phyloP scores from a whole-genome alignment of 208 protist genomes.

The Porcisia deanei region DNA sequence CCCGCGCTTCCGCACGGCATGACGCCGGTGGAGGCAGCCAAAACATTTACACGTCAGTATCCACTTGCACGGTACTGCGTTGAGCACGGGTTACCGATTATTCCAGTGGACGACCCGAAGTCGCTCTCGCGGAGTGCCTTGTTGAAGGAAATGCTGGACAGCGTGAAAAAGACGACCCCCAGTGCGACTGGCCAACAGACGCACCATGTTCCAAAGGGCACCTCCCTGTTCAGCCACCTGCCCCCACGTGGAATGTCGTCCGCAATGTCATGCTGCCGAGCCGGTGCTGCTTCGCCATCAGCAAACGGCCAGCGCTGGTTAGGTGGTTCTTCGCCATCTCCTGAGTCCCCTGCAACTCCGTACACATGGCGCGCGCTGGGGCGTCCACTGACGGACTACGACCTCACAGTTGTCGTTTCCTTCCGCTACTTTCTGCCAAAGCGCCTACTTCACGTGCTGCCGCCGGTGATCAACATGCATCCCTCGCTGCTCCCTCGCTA shows the following conservation, averaged over 20 bases:
- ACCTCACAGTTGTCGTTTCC: slow-evolving; percentile 83
- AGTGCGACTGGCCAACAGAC: background rate
- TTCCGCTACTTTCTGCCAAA: slow-evolving; percentile 88
- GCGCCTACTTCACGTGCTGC: slow-evolving; percentile 55
- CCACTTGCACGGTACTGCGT: slow-evolving; percentile 77
- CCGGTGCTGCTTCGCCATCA: background rate
- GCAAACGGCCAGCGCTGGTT: background rate
- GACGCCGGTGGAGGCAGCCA: slow-evolving; percentile 36
- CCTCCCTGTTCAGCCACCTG: background rate
- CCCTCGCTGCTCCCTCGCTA: slow-evolving; percentile 87
- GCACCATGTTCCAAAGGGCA: background rate
- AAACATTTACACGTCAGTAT: slow-evolving; percentile 65
- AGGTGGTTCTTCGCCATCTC: background rate
- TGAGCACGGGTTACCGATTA: slow-evolving; percentile 54
- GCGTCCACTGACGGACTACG: slow-evolving; percentile 52
- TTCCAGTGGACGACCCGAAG: slow-evolving; percentile 72
- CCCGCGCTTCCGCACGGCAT: slow-evolving; percentile 58
- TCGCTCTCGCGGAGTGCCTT: slow-evolving; percentile 56
- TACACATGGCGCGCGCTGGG: slow-evolving; percentile 37
- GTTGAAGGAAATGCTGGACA: slow-evolving; percentile 51
- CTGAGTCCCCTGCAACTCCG: background rate
- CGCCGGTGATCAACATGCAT: slow-evolving; percentile 87
- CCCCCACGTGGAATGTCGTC: slow-evolving; percentile 5
- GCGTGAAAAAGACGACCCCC: background rate
- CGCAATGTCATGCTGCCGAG: background rate